Base-by-base conservation (phyloP, 768 basidiomycete species). In the Sutorius australiensis region DNA sequence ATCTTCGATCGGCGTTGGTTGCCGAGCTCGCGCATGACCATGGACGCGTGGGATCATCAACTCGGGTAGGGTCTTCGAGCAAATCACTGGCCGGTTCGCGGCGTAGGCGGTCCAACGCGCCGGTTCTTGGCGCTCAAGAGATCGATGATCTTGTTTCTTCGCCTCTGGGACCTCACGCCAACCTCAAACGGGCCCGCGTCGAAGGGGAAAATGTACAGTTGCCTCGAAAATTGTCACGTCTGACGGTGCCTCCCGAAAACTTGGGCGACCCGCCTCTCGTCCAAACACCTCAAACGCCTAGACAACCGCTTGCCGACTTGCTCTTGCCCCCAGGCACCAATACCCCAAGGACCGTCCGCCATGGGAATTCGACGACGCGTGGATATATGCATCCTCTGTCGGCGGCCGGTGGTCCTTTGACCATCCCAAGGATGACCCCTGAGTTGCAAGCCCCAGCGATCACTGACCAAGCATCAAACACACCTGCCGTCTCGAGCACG, bases 231-330 rank as follows among this genome's bases (percentile, higher is more conserved):
- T 14, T 47, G 21, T 46, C 63, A 17, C 61, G 55, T 24, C 38
- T 60, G 3, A 10, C 40, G 27, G 40, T 48, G 1, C 56, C 55
- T 24, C 51, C 12, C 21, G 46, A 34, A 8, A 30, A 41, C 33
- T 21, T 43, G 39, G 19, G 33, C 13, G 44, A 39, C 31, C 17
- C 32, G 31, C 52, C 24, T 6, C 24, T 28, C 16, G 13, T 42
- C 24, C 54, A 33, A 31, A 61, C 56, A 21, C 59, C 58, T 0
- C 52, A 13, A 44, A 62, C 63, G 3, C 55, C 51, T 16, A 50
- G 61, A 51, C 64, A 38, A 11, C 64, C 64, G 0, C 58, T 66
- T 30, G 42, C 50, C n/a, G 64, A 61, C 42, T 41, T 66, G 21
- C 53, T 40, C 16, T 32, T 55, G 1, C 36, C 56, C 24, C 33